Percentiles rank a stretch among this genome's conserved stretches.
Conservation (phyloP, 2,329 filamentous ascomycete genomes). For the Nemania diffusa region DNA sequence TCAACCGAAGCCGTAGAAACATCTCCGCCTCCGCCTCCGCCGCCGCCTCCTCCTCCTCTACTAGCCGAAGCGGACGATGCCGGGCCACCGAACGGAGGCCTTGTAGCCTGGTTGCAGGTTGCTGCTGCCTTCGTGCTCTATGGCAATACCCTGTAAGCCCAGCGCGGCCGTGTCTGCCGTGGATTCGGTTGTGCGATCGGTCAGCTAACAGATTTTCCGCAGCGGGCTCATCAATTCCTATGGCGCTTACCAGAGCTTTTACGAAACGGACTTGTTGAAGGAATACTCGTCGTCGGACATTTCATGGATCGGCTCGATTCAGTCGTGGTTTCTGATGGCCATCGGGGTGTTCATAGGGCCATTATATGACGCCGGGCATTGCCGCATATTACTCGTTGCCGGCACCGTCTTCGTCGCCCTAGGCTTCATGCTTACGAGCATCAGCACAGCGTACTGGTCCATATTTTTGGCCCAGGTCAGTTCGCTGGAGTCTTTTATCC, state of each 20-base stretch:
- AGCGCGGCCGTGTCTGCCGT: background rate
- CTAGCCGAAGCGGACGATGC: conserved; percentile 15
- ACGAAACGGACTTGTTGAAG: conserved; percentile 37
- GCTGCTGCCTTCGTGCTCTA: conserved; percentile 33
- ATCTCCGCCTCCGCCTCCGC: background rate
- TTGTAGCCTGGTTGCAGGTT: conserved; percentile 45
- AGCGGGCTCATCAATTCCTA: conserved; percentile 46
- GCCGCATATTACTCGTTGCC: conserved; percentile 40
- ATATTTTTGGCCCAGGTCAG: conserved; percentile 29
- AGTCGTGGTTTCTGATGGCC: conserved; percentile 48
- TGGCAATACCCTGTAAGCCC: conserved; percentile 29
- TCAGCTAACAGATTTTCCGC: conserved; percentile 7
- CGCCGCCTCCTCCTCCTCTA: conserved; percentile 3
- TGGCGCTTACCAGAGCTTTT: conserved; percentile 51
- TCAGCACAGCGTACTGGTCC: conserved; percentile 29
- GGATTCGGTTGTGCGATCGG: background rate
- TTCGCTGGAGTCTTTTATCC: no score
- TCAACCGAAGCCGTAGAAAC: background rate
- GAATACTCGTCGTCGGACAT: conserved; percentile 45
- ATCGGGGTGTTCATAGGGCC: conserved; percentile 46
- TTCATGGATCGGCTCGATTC: conserved; percentile 50
- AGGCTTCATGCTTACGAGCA: conserved; percentile 34
- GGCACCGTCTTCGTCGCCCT: conserved; percentile 38
- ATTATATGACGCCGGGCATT: conserved; percentile 46
- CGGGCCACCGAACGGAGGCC: conserved; percentile 41